These are phyloP conservation scores for Zasmidium citrigriseum DNA, from an alignment of 2,329 filamentous ascomycete genomes.

Conservation along the genomic window DNA sequence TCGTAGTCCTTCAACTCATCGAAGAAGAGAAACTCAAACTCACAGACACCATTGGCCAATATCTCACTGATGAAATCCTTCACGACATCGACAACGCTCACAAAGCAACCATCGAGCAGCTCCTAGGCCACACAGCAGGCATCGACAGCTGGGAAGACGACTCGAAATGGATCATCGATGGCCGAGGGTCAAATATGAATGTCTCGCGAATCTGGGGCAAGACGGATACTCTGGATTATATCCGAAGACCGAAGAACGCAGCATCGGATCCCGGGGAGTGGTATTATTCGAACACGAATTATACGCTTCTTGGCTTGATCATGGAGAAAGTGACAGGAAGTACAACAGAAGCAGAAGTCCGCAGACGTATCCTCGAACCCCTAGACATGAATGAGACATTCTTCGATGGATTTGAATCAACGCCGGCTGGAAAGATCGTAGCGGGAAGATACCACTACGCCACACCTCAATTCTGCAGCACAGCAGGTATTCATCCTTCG, in stretches of 20 bases:
- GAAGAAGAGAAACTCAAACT: slow-evolving; percentile 10
- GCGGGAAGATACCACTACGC: neutral
- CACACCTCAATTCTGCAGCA: neutral
- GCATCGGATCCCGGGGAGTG: slow-evolving; percentile 7
- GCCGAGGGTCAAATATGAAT: slow-evolving; percentile 4
- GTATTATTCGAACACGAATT: slow-evolving; percentile 13
- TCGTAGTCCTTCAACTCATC: slow-evolving; percentile 9
- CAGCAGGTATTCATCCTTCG: neutral
- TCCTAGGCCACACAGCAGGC: slow-evolving; percentile 9
- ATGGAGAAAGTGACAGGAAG: slow-evolving; percentile 4
- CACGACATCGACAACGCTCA: slow-evolving; percentile 3
- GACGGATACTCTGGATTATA: slow-evolving; percentile 5
- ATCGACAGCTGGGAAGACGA: slow-evolving; percentile 14
- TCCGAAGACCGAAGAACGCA: slow-evolving; percentile 3
- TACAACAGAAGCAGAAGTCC: neutral
- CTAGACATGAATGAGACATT: neutral
- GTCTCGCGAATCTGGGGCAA: slow-evolving; percentile 5
- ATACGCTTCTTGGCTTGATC: slow-evolving; percentile 11
- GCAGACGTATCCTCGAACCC: neutral
- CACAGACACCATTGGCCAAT: slow-evolving; percentile 1
- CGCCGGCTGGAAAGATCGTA: neutral
- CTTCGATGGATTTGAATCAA: neutral
- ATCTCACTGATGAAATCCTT: neutral
- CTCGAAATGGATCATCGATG: slow-evolving; percentile 6
- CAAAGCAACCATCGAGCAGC: slow-evolving; percentile 1